Conservation (phyloP, 345 rosid genomes). For the Salix suchowensis region DNA sequence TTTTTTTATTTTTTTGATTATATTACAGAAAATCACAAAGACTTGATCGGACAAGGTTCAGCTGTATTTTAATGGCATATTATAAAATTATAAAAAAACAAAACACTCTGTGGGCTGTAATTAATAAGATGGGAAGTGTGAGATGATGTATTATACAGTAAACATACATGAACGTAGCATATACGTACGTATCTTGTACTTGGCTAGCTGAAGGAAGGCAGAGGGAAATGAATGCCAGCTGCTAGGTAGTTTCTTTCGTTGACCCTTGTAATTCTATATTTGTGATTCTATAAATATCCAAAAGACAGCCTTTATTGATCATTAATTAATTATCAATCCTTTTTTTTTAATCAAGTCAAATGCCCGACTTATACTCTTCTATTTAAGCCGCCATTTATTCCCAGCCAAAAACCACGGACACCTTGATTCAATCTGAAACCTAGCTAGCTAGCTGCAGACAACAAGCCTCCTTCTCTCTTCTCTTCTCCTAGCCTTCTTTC, state of each 20-base stretch:
- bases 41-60: background rate
- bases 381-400: background rate
- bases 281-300: background rate
- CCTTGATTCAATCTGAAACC: background rate
- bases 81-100: too few species aligned
- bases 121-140: background rate
- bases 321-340: background rate
- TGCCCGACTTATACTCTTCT: background rate
- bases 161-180: background rate
- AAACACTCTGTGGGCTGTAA: background rate
- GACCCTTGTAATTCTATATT: background rate
- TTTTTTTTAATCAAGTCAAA: slow-evolving; percentile 1
- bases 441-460: background rate
- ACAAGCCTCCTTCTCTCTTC: background rate
- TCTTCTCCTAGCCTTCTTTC: background rate
- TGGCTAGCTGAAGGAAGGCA: background rate
- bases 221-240: background rate
- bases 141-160: background rate
- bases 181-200: background rate
- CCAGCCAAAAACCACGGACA: background rate
- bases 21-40: background rate
- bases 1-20: too few species aligned
- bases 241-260: background rate
- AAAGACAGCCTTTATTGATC: background rate
- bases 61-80: too few species aligned